Evolutionary conservation across 176 grass and related monocot genomes (phyloP), one percentile per base, ranked within the genome.

Genomic region (Guadua angustifolia): DNA sequence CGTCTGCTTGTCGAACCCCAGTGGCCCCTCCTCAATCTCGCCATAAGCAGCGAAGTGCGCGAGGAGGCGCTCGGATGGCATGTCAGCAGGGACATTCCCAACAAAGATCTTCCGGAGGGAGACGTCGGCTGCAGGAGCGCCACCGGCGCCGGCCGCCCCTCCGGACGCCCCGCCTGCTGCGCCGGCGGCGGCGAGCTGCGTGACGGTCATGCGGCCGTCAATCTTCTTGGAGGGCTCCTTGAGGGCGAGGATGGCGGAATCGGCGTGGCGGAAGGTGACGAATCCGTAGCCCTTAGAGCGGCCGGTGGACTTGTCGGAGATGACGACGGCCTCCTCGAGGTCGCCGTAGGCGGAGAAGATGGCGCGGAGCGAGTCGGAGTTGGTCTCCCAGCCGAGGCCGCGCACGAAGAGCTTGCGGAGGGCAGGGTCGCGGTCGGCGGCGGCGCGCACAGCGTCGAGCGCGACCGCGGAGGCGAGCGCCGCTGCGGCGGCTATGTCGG

Each of bases 161-260:
- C 79, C 92, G 21, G 92, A 85, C 1, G 71, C 82, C 2, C 83
- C 86, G 0, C 93, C 95, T 0, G 93, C 82, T 16, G 81, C 73
- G 19, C 96, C 96, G 11, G 96, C 91, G 5, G 93, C 87, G 1
- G 96, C 96, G 38, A 99, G 96, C 66, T 99, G 96, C 18, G 93
- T 94, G 16, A 99, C 96, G 9, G 96, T 90, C 78, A 99, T 92
- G 42, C 93, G 91, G 21, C 89, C 96, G 46, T 99, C 96, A 33
- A 99, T 99, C 87, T 99, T 99, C 89, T 99, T 99, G 3, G 96
- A 99, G 0, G 96, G 96, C 71, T 99, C 96, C 78, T 90, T 99
- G 22, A 99, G 90, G 9, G 96, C 96, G 64, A 94, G 93, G 79
- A 95, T 75, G 21, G 93, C 96, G 16, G 93, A 92, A 18, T 99